A percentile compares a stretch with the other conserved stretches of the same genome.
phyloP scores from a whole-genome alignment of 192 early-diverging fungal genomes.

The Gonapodya prolifera region DNA sequence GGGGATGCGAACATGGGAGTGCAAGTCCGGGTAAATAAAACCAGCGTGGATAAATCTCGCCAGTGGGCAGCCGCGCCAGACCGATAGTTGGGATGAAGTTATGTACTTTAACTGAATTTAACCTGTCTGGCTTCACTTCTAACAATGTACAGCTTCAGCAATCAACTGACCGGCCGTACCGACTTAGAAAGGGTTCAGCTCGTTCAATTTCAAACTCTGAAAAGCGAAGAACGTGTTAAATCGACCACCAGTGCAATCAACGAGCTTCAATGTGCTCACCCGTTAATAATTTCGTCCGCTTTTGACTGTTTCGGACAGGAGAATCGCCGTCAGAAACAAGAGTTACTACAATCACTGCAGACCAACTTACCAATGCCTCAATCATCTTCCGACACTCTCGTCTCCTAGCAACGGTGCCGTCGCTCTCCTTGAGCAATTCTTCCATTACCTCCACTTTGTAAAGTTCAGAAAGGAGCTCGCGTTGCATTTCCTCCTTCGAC shows the following conservation, averaged over 20 bases:
- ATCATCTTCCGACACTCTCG: conserved; percentile 99
- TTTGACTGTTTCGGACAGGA: background rate
- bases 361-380: conserved; percentile 37
- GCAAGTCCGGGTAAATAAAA: no score
- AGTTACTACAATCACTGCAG: background rate
- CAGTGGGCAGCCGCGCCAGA: no score
- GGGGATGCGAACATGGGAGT: background rate
- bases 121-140: no score
- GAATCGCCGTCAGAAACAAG: background rate
- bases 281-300: background rate
- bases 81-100: no score
- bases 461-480: conserved; percentile 85
- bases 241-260: no score
- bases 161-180: no score
- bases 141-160: no score
- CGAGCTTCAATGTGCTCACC: background rate
- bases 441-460: conserved; percentile 92
- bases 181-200: no score
- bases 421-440: conserved; percentile 92
- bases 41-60: no score
- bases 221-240: no score
- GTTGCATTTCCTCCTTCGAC: conserved; percentile 88
- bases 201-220: no score
- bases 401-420: conserved; percentile 76
- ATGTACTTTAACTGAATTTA: no score